phyloP scores from a whole-genome alignment of 495 filamentous ascomycete genomes.

The Clohesyomyces aquaticus region DNA sequence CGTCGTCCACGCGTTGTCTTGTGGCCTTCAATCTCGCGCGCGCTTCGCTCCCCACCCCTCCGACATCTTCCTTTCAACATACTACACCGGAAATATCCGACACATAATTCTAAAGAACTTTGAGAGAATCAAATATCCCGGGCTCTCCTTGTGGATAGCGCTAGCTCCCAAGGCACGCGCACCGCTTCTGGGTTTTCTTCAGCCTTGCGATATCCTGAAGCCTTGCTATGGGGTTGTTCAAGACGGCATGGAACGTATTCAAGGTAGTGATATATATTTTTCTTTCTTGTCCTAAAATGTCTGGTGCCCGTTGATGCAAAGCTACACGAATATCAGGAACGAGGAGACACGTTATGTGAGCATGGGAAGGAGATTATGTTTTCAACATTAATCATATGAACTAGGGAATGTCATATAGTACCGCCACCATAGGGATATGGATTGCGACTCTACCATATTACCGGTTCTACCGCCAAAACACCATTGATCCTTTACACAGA shows the following conservation, averaged over 20 bases:
- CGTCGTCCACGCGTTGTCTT: background rate
- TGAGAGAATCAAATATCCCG: background rate
- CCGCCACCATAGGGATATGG: background rate
- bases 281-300: background rate
- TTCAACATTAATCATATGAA: too few species aligned
- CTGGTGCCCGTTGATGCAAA: background rate
- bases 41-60: background rate
- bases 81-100: background rate
- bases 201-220: background rate
- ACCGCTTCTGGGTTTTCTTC: too few species aligned
- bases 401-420: background rate
- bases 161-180: background rate
- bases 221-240: background rate
- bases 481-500: background rate
- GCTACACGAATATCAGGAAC: too few species aligned
- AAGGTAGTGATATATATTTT: background rate
- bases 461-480: slow-evolving; percentile 17
- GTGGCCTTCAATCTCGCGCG: background rate
- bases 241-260: background rate
- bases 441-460: slow-evolving; percentile 16
- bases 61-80: background rate
- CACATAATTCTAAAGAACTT: background rate
- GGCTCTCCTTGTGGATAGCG: background rate
- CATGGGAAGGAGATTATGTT: too few species aligned
- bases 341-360: too few species aligned